These are phyloP conservation scores for Selaginella tamariscina DNA, from an alignment of 75 land plant species.

Conservation along the genomic window DNA sequence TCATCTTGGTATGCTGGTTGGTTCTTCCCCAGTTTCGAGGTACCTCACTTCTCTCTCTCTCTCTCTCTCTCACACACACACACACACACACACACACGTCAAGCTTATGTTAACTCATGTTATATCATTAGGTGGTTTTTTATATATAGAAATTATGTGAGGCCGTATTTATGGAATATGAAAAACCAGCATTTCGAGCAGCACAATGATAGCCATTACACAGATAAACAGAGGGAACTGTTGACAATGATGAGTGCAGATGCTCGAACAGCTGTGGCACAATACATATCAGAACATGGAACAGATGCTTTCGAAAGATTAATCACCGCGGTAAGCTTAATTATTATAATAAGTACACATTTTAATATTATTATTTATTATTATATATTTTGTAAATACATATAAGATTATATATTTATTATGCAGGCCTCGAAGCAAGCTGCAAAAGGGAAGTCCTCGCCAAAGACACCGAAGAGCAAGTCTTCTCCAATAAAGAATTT, in stretches of 20 bases:
- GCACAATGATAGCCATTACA: constrained; percentile 27
- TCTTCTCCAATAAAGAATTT: too few species aligned
- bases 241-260: background rate
- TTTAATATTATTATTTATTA: background rate
- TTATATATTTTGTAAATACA: background rate
- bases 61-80: constrained; percentile 23
- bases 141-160: constrained; percentile 32
- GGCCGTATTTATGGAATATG: constrained; percentile 28
- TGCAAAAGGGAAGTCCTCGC: background rate
- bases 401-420: background rate
- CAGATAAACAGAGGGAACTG: background rate
- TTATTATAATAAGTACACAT: too few species aligned
- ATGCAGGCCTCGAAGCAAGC: background rate
- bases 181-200: constrained; percentile 32
- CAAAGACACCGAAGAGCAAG: constrained; percentile 1
- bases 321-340: constrained; percentile 38
- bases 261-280: constrained; percentile 3
- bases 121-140: constrained; percentile 14
- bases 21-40: constrained; percentile 67
- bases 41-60: constrained; percentile 53
- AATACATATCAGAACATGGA: constrained; percentile 51
- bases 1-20: constrained; percentile 42
- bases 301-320: constrained; percentile 49
- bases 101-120: background rate
- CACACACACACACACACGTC: background rate